Base-by-base conservation (phyloP, 495 filamentous ascomycete genomes). In the Podospora conica region DNA sequence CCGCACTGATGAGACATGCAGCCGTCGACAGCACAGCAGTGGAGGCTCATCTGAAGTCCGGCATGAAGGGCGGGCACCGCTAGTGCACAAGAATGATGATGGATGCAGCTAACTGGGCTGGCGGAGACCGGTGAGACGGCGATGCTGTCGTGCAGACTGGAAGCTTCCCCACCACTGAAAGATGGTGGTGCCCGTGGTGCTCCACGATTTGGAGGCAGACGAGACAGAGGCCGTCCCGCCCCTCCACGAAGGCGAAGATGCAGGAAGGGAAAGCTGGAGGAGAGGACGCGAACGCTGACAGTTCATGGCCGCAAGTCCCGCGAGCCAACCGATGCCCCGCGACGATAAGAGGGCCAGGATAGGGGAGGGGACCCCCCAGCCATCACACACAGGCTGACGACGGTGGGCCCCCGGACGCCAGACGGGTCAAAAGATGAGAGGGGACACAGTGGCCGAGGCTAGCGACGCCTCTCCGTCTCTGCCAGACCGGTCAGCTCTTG, bases 401-500 rank as follows among this genome's bases (percentile, higher is more conserved):
- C 55, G 29, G 25, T 21, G 25, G 60, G 40, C 15, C 40, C 33
- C 18, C 40, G 40, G 40, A 48, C 22, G 60, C 18, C 40, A 18
- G 40, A 48, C 22, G 60, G 15, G 53, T 61, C 20, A 48, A 48
- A 31, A n/a, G 11, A 33, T 61, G 60, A 15, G 21, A 25, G 40
- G 60, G 48, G 60, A 20, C 21, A 61, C 24, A n/a, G 60, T 48
- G 60, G 40, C 60, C 60, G 60, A 54, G 29, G 60, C 60, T 61
- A 61, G 40, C 20, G 60, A 10, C 33, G 53, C 62, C 55, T 40
- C 28, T 21, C 29, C n/a, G 22, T 40, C 28, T 21, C 29, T 24
- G 22, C 20, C 57, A 55, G 65, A 53, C 60, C 55, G 40, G 65
- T 65, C 61, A 53, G 60, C 60, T 28, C 60, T 66, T 64, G 48